A percentile compares a stretch with the other conserved stretches of the same genome.
phyloP scores from a whole-genome alignment of 2,329 filamentous ascomycete species.

The Rutstroemia sp. region DNA sequence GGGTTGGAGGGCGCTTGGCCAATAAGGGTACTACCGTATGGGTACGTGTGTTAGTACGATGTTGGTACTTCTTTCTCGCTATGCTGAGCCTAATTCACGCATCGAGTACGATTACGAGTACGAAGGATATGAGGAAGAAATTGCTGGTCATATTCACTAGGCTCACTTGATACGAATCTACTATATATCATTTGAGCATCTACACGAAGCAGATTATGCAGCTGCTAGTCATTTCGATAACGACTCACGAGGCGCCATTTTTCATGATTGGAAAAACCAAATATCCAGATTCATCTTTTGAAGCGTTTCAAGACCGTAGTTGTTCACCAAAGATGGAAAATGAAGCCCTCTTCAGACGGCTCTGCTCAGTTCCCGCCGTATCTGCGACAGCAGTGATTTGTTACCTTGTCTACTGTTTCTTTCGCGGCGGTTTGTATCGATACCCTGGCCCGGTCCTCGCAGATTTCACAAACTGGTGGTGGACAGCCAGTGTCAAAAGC shows the following conservation, averaged over 20 bases:
- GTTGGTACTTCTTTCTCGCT: neutral
- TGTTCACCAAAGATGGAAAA: neutral
- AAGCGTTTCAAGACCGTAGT: neutral
- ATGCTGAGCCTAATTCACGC: neutral
- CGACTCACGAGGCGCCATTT: neutral
- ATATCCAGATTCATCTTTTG: neutral
- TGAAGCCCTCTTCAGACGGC: neutral
- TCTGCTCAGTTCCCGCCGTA: neutral
- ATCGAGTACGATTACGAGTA: neutral
- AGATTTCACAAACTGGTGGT: neutral
- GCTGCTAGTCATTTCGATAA: neutral
- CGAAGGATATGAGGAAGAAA: neutral
- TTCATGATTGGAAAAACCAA: neutral
- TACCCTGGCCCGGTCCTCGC: neutral
- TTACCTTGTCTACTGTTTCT: neutral
- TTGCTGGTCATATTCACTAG: neutral
- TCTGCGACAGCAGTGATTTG: neutral
- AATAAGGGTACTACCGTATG: no score
- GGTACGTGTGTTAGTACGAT: no score
- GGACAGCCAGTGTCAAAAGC: neutral
- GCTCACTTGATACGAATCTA: neutral
- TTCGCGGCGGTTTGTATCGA: neutral
- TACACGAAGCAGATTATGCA: neutral
- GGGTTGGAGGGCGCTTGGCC: no score
- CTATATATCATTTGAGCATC: neutral